Conservation (phyloP, 1,284 basidiomycete species). For the Irpex sp. region DNA sequence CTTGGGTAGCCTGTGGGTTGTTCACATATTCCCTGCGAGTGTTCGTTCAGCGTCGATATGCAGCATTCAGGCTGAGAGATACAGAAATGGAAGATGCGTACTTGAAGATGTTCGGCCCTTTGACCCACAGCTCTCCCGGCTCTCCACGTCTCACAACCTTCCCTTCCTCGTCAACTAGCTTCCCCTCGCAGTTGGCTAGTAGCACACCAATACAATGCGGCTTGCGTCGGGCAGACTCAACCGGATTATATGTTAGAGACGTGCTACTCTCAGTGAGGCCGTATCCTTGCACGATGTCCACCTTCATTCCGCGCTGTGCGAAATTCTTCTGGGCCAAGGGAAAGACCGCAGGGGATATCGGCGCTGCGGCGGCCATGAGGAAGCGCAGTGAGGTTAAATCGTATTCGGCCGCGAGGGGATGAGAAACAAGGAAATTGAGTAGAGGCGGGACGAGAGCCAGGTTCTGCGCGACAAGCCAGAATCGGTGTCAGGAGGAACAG, state of each 20-base stretch:
- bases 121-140: constrained; percentile 17
- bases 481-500: too few relatives aligned
- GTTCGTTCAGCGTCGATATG: not conserved
- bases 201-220: constrained; percentile 42
- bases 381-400: constrained; percentile 26
- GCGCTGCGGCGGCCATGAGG: constrained; percentile 3
- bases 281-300: constrained; percentile 2
- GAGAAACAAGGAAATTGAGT: too few relatives aligned
- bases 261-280: constrained; percentile 4
- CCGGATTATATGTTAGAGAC: not conserved
- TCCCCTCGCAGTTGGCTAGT: constrained; percentile 35
- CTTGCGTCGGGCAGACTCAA: constrained; percentile 7
- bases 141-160: constrained; percentile 16
- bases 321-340: not conserved
- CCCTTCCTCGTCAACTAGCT: constrained; percentile 40
- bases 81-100: not conserved
- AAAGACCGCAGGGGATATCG: not conserved
- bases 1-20: constrained; percentile 12
- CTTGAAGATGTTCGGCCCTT: constrained; percentile 17
- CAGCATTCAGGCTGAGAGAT: not conserved
- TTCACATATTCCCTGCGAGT: constrained; percentile 12
- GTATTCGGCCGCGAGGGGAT: too few relatives aligned
- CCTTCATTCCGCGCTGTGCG: not conserved
- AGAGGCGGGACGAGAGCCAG: too few relatives aligned
- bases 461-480: too few relatives aligned